Evolutionary conservation across 306 rosid genomes (phyloP), one percentile per base, ranked within the genome.

Genomic region (Dicorynia guianensis): DNA sequence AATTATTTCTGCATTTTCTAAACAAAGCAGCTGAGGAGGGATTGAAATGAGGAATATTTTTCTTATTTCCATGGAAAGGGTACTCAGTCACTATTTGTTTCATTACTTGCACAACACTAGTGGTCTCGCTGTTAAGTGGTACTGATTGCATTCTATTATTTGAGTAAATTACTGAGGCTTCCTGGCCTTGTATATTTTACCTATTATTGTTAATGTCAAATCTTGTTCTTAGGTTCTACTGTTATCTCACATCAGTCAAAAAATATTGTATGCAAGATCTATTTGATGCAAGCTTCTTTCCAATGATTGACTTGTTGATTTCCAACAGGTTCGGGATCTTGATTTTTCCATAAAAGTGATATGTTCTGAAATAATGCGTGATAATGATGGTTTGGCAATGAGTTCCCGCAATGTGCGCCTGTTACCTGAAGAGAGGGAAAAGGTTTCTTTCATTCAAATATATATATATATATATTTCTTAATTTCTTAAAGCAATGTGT

Each of bases 341-440:
- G 97, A 95, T 76, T 92, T 95, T 81, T 66, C 89, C 38, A 67
- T 90, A 43, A 72, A 87, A 78, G 83, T 95, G 64, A 77, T 95
- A 9, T 97, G 97, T 52, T 89, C 85, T 34, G 96, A 93, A 47
- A 52, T 92, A 60, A 72, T 76, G 15, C 93, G 97, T 5, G 97
- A 92, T 5, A 56, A 17, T 0, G 97, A 95, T 77, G 99, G 99
- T 64, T 84, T 95, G 8, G 99, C 99, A 69, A 77, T 90, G 99
- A 89, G 99, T 80, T 95, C 97, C 0, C 93, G 99, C 69, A 95
- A 95, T 65, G 99, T 95, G 70, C 85, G 52, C 74, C 96, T 95
- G 76, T 86, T 91, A 58, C 87, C 84, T 15, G 86, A 86, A 86
- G 91, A 92, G 75, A 81, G 97, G 86, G 72, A 82, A 71, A 85